phyloP scores from a whole-genome alignment of 305 asterid genomes.

The Fraxinus nigra region DNA sequence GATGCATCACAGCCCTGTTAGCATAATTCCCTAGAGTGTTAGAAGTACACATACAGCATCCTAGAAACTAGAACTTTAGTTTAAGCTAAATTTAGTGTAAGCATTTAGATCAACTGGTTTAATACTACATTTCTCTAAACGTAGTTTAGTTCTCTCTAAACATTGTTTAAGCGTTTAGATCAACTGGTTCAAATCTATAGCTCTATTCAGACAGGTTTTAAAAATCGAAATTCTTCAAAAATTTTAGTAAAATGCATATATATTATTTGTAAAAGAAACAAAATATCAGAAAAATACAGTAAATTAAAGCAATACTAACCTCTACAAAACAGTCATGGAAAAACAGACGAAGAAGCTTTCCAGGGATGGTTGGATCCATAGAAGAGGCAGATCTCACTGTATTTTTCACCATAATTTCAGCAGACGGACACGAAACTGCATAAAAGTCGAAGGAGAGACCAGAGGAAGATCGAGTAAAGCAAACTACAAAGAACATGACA shows the following conservation, averaged over 20 bases:
- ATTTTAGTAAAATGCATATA: background rate
- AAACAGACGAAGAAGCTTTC: constrained; percentile 69
- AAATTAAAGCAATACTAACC: constrained; percentile 28
- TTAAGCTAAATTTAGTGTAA: background rate
- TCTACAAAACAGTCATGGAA: constrained; percentile 81
- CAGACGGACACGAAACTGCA: constrained; percentile 62
- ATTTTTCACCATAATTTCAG: constrained; percentile 62
- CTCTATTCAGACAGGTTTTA: background rate
- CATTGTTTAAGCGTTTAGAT: background rate
- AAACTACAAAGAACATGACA: constrained; percentile 17
- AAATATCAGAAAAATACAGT: background rate
- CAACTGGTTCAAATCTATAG: background rate
- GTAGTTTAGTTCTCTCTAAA: background rate
- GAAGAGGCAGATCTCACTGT: constrained; percentile 68
- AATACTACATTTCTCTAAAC: background rate
- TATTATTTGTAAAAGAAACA: background rate
- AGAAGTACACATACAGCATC: background rate
- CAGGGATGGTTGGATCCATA: constrained; percentile 59
- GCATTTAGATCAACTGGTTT: background rate
- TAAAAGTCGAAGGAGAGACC: constrained; percentile 49
- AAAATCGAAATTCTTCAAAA: background rate
- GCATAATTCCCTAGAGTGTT: background rate
- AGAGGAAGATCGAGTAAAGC: constrained; percentile 28
- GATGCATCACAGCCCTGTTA: constrained; percentile 83
- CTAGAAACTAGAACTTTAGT: background rate